phyloP scores from a whole-genome alignment of 139 green algal genomes.

The Tetradesmus lagerheimii region DNA sequence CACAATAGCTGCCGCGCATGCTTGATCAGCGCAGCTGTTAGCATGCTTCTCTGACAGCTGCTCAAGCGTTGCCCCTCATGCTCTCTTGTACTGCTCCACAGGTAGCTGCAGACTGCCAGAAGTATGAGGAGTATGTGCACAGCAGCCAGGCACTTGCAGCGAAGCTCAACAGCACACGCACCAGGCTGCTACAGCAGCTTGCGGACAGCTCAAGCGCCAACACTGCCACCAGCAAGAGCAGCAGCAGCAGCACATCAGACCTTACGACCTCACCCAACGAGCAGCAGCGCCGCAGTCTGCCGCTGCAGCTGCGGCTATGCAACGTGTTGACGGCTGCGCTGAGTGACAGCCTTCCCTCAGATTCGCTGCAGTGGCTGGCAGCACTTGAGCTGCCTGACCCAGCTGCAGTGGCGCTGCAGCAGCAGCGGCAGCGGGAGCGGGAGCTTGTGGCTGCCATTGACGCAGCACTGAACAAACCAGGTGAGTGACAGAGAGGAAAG shows the following conservation, averaged over 20 bases:
- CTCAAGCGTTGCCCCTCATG: no score
- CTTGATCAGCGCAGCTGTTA: no score
- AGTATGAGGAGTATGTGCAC: background rate
- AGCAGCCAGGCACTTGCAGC: background rate
- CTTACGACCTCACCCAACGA: background rate
- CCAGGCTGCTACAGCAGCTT: background rate
- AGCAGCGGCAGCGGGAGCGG: slow-evolving; percentile 22
- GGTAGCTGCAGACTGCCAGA: slow-evolving; percentile 23
- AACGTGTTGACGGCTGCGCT: background rate
- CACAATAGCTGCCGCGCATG: no score
- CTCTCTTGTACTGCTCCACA: background rate
- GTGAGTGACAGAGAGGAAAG: background rate
- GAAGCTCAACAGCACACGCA: background rate
- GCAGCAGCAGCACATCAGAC: background rate
- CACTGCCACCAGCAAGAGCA: background rate
- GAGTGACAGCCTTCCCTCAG: background rate
- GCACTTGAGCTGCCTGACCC: slow-evolving; percentile 33
- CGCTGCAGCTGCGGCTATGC: slow-evolving; percentile 15
- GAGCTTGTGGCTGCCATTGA: slow-evolving; percentile 32
- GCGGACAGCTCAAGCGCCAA: background rate
- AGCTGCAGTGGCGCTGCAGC: background rate
- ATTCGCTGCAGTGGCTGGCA: slow-evolving; percentile 37
- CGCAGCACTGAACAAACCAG: background rate
- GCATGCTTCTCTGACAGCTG: no score
- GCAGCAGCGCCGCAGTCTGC: background rate